phyloP scores from a whole-genome alignment of 345 rosid species.

The Schrenkiella parvula region DNA sequence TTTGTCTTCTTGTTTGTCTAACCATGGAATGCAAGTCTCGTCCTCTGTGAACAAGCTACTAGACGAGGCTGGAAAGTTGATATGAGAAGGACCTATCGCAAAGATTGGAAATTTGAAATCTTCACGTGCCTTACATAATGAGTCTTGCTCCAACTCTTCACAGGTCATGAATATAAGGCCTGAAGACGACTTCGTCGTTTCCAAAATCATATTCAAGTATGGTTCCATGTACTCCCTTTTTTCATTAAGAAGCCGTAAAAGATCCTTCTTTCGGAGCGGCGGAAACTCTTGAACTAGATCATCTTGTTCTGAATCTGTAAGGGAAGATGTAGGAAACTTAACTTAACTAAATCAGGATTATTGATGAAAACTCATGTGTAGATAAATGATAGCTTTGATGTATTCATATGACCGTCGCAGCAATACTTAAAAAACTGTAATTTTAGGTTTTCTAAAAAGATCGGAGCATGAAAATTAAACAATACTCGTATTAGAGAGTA shows the following conservation, averaged over 20 bases:
- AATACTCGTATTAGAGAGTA: no score
- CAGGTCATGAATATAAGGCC: slow-evolving; percentile 49
- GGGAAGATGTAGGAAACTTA: no score
- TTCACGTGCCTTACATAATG: slow-evolving; percentile 38
- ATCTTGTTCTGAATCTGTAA: slow-evolving; percentile 15
- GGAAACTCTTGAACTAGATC: slow-evolving; percentile 7
- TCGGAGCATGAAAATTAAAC: background rate
- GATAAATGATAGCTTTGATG: background rate
- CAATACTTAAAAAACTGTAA: background rate
- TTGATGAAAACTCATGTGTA: background rate
- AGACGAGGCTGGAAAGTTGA: slow-evolving; percentile 1
- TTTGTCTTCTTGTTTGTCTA: slow-evolving; percentile 36
- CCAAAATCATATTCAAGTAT: background rate
- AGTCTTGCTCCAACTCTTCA: slow-evolving; percentile 56
- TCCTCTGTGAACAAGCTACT: slow-evolving; percentile 35
- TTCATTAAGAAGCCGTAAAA: background rate
- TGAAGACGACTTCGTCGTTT: slow-evolving; percentile 24
- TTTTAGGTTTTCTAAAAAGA: background rate
- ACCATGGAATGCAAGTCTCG: slow-evolving; percentile 43
- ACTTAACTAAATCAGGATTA: no score
- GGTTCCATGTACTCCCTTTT: slow-evolving; percentile 10
- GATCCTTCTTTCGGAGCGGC: slow-evolving; percentile 23
- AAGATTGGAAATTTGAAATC: slow-evolving; percentile 36
- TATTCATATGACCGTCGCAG: background rate
- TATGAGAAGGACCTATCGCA: slow-evolving; percentile 53